Conservation (phyloP, 345 rosid species). For the Linum lewisii region DNA sequence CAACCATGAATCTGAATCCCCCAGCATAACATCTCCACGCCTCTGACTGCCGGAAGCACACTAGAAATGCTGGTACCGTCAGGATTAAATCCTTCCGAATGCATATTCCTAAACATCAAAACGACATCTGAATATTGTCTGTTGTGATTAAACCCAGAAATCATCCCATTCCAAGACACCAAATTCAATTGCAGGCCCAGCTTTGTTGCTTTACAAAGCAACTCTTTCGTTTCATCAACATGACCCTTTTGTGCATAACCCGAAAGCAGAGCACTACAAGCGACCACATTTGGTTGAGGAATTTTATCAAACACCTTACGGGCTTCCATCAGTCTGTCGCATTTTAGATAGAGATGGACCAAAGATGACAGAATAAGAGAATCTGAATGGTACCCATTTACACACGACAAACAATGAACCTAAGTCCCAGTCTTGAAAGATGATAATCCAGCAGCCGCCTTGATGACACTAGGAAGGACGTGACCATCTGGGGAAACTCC, state of each 20-base stretch:
- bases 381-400: constrained; percentile 16
- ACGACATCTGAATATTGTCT: constrained; percentile 31
- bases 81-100: constrained; percentile 29
- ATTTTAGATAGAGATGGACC: constrained; percentile 41
- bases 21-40: constrained; percentile 24
- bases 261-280: constrained; percentile 44
- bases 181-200: constrained; percentile 33
- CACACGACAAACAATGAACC: constrained; percentile 13
- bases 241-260: constrained; percentile 40
- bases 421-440: constrained; percentile 11
- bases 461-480: constrained; percentile 19
- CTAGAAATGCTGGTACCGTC: constrained; percentile 39
- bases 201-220: constrained; percentile 25
- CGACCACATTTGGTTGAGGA: constrained; percentile 36
- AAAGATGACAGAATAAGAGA: constrained; percentile 28
- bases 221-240: constrained; percentile 28
- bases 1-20: constrained; percentile 49
- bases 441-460: constrained; percentile 21
- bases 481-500: constrained; percentile 11
- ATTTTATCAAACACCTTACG: constrained; percentile 44
- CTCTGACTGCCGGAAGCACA: constrained; percentile 44
- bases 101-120: constrained; percentile 39
- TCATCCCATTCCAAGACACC: constrained; percentile 62
- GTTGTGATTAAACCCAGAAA: constrained; percentile 54
- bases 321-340: constrained; percentile 35